These are phyloP conservation scores for Blastobotrys indianensis DNA, from an alignment of 1,139 yeast genomes.

Conservation along the genomic window DNA sequence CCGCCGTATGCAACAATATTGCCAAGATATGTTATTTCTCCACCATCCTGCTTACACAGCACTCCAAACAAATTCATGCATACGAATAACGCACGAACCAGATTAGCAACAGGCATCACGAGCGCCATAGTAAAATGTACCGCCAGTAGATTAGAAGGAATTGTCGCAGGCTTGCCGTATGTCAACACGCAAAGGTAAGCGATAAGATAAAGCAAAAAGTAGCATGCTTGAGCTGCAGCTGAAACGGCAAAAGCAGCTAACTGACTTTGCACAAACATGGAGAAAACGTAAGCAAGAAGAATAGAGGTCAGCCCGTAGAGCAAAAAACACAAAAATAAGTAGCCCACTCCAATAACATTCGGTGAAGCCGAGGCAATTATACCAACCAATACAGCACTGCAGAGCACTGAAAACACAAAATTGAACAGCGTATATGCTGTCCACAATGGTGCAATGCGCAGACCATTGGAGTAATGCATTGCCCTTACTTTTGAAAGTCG, in stretches of 20 bases:
- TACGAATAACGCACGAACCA: constrained; percentile 31
- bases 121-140: constrained; percentile 30
- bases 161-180: constrained; percentile 28
- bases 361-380: constrained; percentile 26
- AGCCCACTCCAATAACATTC: constrained; percentile 30
- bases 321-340: constrained; percentile 30
- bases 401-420: constrained; percentile 23
- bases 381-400: constrained; percentile 27
- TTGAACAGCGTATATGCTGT: constrained; percentile 30
- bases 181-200: constrained; percentile 31
- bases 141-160: constrained; percentile 22
- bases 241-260: constrained; percentile 36
- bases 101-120: constrained; percentile 30
- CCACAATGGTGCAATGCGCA: constrained; percentile 35
- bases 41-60: constrained; percentile 25
- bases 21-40: constrained; percentile 27
- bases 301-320: constrained; percentile 32
- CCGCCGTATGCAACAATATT: constrained; percentile 34
- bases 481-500: constrained; percentile 34
- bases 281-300: constrained; percentile 29
- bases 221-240: constrained; percentile 32
- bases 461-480: constrained; percentile 36
- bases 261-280: constrained; percentile 32
- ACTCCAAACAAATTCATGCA: constrained; percentile 34
- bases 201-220: constrained; percentile 31